Base-by-base conservation (phyloP, 768 basidiomycete species). In the Boletus subparvulus region DNA sequence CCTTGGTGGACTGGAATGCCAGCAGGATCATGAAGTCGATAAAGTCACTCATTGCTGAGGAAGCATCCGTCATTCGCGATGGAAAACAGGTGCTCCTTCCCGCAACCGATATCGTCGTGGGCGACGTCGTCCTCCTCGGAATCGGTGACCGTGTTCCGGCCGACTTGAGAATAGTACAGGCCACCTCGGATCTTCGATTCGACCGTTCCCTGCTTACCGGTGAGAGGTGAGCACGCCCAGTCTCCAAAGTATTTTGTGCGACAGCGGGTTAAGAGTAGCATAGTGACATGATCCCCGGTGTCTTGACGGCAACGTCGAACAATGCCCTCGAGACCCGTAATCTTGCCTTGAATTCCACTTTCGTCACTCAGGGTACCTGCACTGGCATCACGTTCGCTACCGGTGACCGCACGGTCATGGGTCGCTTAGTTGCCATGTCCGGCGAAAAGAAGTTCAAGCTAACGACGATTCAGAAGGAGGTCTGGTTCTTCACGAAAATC, bases 71-170 rank as follows among this genome's bases (percentile, higher is more conserved):
- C 19, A 72, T 82, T 28, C 76, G 83, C 3, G 78, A 83, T 59
- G 75, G 77, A 12, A 73, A 77, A 41, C 73, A 74, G 30, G 66
- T 77, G 19, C 77, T 77, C 19, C 72, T 82, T 11, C 69, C 79
- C 26, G 82, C 83, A 12, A 78, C 78, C 45, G 78, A 83, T 37
- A 77, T 86, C 42, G 74, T 86, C 11, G 79, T 81, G 0, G 83
- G 83, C 5, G 83, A 84, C 53, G 63, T 83, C 47, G 72, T 83
- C 44, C 66, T 74, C 19, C 79, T 84, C 60, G 68, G 72, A 30
- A 71, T 81, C 1, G 83, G 83, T 39, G 80, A 84, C 60, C 77
- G 83, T 10, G 75, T 84, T n/a, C 83, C 83, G 0, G 83, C 83
- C 8, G 84, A 86, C 62, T 62, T 84, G 35, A 76, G 84, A 28